Evolutionary conservation across 306 rosid genomes (phyloP).

Genomic region (Canavalia ensiformis): DNA sequence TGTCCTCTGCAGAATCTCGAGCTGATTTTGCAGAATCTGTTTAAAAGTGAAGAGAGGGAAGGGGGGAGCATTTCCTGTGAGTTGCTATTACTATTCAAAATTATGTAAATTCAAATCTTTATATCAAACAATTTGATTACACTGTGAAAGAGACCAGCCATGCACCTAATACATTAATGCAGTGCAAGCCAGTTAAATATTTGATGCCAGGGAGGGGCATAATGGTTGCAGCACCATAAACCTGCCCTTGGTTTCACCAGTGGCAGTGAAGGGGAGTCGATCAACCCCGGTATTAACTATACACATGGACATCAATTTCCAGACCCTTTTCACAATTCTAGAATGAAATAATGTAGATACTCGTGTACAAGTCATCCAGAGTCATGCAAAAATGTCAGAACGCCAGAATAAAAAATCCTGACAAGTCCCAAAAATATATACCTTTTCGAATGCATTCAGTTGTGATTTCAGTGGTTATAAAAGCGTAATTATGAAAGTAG

Average conservation of each 20-base stretch:
- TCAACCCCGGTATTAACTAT: not conserved
- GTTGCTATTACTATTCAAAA: constrained; percentile 16
- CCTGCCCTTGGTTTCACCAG: not conserved
- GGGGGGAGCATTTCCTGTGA: not conserved
- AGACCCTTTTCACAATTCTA: not conserved
- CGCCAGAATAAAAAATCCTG: not conserved
- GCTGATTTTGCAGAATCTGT: constrained; percentile 76
- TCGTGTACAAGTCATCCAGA: not conserved
- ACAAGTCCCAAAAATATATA: not conserved
- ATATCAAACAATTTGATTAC: constrained; percentile 27
- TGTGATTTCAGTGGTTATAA: constrained; percentile 27
- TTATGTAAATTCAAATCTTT: constrained; percentile 16
- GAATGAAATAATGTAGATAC: not conserved
- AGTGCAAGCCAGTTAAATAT: not conserved
- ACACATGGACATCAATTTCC: not conserved
- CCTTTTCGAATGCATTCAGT: not conserved
- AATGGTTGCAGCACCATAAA: not conserved
- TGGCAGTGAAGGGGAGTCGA: not conserved
- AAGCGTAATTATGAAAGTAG: constrained; percentile 19
- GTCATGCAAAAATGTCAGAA: too few relatives aligned
- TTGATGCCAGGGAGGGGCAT: not conserved
- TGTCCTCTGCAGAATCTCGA: constrained; percentile 63
- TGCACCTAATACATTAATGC: constrained; percentile 5
- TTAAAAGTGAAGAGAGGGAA: not conserved
- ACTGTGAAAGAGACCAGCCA: constrained; percentile 18